Evolutionary conservation across 805 yeast genomes (phyloP).

Genomic region (Spathaspora hagerdaliae): DNA sequence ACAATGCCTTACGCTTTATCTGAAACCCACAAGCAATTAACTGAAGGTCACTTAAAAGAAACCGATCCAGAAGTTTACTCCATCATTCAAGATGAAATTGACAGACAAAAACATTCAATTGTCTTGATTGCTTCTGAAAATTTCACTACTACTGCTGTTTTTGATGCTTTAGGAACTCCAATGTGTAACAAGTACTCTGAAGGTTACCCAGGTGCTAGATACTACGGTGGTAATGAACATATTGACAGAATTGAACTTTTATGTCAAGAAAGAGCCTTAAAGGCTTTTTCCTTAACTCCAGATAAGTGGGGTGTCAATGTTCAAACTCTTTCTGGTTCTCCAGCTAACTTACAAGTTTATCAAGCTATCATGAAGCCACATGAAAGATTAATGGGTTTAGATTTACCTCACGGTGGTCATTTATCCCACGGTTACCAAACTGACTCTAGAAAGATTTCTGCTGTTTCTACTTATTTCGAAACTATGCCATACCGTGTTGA

Average conservation of each 20-base stretch:
- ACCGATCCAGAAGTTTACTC: conserved; percentile 83
- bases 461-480: conserved; percentile 89
- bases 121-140: conserved; percentile 94
- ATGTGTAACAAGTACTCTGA: conserved; percentile 98
- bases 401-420: conserved; percentile 98
- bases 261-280: conserved; percentile 88
- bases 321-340: conserved; percentile 93
- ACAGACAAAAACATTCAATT: conserved; percentile 87
- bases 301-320: conserved; percentile 97
- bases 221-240: conserved; percentile 96
- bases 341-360: conserved; percentile 92
- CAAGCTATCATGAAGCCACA: conserved; percentile 85
- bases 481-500: conserved; percentile 96
- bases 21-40: conserved; percentile 42
- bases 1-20: conserved; percentile 12
- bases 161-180: conserved; percentile 91
- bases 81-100: conserved; percentile 71
- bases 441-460: conserved; percentile 81
- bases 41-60: conserved; percentile 61
- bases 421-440: conserved; percentile 97
- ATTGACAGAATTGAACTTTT: conserved; percentile 87
- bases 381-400: conserved; percentile 95
- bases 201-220: conserved; percentile 97
- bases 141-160: conserved; percentile 91
- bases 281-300: conserved; percentile 72